These are phyloP conservation scores for Backusella macrospora DNA, from an alignment of 192 early-diverging fungal species.

Conservation along the genomic window DNA sequence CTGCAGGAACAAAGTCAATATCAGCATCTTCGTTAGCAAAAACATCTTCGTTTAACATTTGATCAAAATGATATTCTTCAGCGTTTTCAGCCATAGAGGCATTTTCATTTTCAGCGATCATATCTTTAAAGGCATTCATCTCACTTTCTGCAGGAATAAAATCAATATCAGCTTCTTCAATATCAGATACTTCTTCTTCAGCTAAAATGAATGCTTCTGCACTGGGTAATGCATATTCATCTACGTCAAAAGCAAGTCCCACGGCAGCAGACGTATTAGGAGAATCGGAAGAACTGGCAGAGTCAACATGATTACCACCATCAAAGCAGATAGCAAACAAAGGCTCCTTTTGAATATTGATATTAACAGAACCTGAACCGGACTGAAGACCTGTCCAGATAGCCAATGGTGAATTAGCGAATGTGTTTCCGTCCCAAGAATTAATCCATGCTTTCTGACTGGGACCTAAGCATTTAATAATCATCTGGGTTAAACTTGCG, in stretches of 20 bases:
- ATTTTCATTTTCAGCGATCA: not conserved
- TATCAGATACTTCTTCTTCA: too few relatives aligned
- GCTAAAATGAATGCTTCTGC: too few relatives aligned
- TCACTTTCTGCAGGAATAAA: not conserved
- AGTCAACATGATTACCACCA: too few relatives aligned
- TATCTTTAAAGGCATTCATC: not conserved
- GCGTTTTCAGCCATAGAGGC: not conserved
- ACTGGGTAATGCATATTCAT: too few relatives aligned
- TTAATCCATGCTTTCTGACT: not conserved
- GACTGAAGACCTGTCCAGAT: not conserved
- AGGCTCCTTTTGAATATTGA: not conserved
- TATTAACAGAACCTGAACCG: not conserved
- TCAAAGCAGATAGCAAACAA: not conserved
- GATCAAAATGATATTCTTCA: too few relatives aligned
- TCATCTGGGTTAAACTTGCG: not conserved
- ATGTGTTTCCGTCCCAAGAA: constrained; percentile 7
- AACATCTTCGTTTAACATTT: too few relatives aligned
- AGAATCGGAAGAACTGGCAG: too few relatives aligned
- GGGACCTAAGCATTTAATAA: constrained; percentile 3
- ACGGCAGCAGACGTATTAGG: too few relatives aligned
- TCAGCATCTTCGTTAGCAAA: too few relatives aligned
- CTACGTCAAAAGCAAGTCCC: too few relatives aligned
- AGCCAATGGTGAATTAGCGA: not conserved
- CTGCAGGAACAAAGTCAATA: too few relatives aligned
- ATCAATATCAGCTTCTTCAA: not conserved